These are phyloP conservation scores for Beta vulgaris DNA, from an alignment of 148 eudicot genomes.

Conservation along the genomic window DNA sequence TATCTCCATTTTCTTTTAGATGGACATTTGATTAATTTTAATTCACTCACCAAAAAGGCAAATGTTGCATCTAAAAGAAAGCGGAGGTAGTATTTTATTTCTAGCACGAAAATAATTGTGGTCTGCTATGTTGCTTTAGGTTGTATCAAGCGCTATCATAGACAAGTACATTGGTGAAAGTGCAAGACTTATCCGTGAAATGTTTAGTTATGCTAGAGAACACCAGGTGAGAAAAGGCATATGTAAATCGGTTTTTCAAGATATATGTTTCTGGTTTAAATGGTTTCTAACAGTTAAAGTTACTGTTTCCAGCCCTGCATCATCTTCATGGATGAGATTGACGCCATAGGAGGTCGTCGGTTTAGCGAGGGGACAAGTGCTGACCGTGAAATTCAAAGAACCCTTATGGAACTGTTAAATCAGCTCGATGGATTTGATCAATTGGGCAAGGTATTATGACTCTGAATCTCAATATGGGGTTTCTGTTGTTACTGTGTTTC, in stretches of 20 bases:
- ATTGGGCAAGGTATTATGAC: slow-evolving; percentile 75
- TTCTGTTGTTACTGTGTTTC: too few relatives aligned
- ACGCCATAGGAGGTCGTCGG: slow-evolving; percentile 96
- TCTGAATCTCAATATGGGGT: background rate
- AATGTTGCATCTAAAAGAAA: background rate
- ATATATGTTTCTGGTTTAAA: background rate
- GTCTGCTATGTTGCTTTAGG: slow-evolving; percentile 37
- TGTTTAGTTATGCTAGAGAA: slow-evolving; percentile 96
- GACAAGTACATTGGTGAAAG: slow-evolving; percentile 98
- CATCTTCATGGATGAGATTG: slow-evolving; percentile 98
- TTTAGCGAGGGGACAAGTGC: slow-evolving; percentile 99
- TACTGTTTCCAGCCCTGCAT: slow-evolving; percentile 67
- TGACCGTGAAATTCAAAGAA: slow-evolving; percentile 97
- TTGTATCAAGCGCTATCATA: slow-evolving; percentile 96
- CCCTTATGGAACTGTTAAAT: slow-evolving; percentile 92
- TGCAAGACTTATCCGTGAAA: slow-evolving; percentile 95
- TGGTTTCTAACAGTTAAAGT: slow-evolving; percentile 2
- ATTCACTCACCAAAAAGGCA: too few relatives aligned
- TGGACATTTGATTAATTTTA: too few relatives aligned
- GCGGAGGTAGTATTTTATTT: background rate
- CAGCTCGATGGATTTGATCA: slow-evolving; percentile 94
- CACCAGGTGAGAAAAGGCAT: slow-evolving; percentile 63
- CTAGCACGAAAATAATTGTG: background rate
- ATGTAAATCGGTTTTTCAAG: background rate
- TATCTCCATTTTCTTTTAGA: too few relatives aligned